Evolutionary conservation across 2,329 filamentous ascomycete genomes (phyloP), one percentile per base, ranked within the genome.

Genomic region (Penicillium sp.): DNA sequence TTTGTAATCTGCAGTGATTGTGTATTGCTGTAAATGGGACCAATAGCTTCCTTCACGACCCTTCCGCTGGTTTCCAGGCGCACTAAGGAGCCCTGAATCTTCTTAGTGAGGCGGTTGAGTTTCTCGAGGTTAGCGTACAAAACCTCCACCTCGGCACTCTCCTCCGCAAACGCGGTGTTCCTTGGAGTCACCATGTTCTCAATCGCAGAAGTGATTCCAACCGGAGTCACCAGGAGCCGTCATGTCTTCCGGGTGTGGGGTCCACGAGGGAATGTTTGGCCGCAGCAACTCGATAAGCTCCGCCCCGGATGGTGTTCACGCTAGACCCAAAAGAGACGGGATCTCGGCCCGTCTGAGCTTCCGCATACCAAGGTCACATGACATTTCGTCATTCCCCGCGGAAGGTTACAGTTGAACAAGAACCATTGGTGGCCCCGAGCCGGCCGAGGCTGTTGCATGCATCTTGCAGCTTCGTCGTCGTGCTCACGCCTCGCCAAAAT

Each of bases 1-100:
- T 91, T 93, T 38, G 96, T 86, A n/a, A 89, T 85, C 77, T 98
- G 95, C 25, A 98, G 83, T 64, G 88, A 89, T 76, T 92, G 91
- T 0, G 95, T 98, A 76, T 97, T 96, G 70, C 90, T 91, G 73
- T 93, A 96, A 45, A 99, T 89, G 8, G 95, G 95, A 0, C 92
- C 92, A 58, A 96, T 93, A 11, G 96, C 93, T 73, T 97, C 92
- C 71, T 92, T 89, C 22, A 98, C 93, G 62, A 90, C 93, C 78
- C 93, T 92, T 19, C 94, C 95, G 56, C 92, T 96, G 40, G 89
- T 87, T 70, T 98, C 93, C 37, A 99, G 83, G 58, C 93, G 86
- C 40, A 87, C 86, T 68, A 97, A 84, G 55, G 92, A 96, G 30
- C 91, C 89, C 77, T 96, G 91, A 58, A 99, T 97, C 82, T 96